Evolutionary conservation across 768 basidiomycete species (phyloP), one percentile per base, ranked within the genome.

Genomic region (Suillus weaverae): DNA sequence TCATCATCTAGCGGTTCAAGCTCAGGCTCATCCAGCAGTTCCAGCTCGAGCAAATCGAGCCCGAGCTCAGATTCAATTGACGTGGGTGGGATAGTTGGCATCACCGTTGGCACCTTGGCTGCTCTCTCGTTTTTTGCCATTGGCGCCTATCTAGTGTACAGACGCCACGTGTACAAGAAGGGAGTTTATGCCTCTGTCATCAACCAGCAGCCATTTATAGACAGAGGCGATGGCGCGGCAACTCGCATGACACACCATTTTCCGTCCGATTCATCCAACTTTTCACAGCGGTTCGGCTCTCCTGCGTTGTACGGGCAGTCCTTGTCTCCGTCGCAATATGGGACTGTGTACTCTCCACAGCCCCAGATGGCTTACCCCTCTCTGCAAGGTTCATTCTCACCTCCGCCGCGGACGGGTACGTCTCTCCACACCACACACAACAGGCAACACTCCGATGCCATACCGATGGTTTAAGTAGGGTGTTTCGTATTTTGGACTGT

Each of bases 71-170:
- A 48, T 5, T 44, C 14, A 8, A 16, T 38, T 4, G 44, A 72
- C 53, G 11, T 70, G 7, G 67, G 68, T 36, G 73, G 65, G 26
- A 73, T 74, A 33, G 35, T 74, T 6, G 73, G 73, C 0, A 71
- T 69, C 5, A 64, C 64, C 18, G 43, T 74, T 1, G 74, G 73
- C 4, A 64, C 72, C 18, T 56, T 35, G 7, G 53, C 41, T 10
- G 68, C 26, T 32, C n/a, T 76, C 26, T 36, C 72, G 41, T 38
- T 73, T 54, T 43, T 74, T 14, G 35, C 65, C 16, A 2, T 67
- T 6, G 70, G 70, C 8, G 60, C 66, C 9, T 72, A 61, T 50
- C 32, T 69, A 30, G 16, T 76, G 53, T 72, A 64, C 50, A 70
- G 20, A 39, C 66, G 57, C 5, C 55, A 36, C 41, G n/a, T 53